Evolutionary conservation across 73 alveolate species (phyloP).

Genomic region (Blepharisma japonicum): DNA sequence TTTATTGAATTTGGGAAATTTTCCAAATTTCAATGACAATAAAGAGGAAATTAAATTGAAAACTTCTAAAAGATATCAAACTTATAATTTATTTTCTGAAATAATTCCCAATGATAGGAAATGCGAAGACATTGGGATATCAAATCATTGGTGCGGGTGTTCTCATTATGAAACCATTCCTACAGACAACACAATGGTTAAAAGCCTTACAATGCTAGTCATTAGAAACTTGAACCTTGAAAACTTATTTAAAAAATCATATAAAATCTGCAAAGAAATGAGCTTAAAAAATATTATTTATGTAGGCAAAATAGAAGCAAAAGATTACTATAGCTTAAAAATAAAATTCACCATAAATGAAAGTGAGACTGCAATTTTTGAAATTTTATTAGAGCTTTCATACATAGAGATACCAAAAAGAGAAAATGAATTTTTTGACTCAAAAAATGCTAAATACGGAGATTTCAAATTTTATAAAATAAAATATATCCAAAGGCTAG

Average conservation of each 20-base stretch:
- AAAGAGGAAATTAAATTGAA: neutral
- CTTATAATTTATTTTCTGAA: neutral
- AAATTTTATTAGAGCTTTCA: neutral
- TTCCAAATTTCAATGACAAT: neutral
- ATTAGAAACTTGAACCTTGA: too few relatives aligned
- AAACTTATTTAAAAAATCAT: neutral
- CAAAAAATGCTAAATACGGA: too few relatives aligned
- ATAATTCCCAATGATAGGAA: conserved; percentile 14
- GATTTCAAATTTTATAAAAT: neutral
- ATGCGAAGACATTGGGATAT: conserved; percentile 22
- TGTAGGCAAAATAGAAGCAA: neutral
- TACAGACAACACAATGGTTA: too few relatives aligned
- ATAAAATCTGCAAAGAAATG: neutral
- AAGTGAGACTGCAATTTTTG: neutral
- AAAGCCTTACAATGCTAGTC: too few relatives aligned
- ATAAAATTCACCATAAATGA: neutral
- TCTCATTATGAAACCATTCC: neutral
- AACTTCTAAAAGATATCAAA: neutral
- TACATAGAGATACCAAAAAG: too few relatives aligned
- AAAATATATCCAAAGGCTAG: conserved; percentile 24
- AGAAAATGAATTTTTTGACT: too few relatives aligned
- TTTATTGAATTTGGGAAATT: neutral
- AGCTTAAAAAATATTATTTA: neutral
- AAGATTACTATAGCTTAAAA: neutral
- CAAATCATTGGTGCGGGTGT: neutral